phyloP scores from a whole-genome alignment of 2,329 filamentous ascomycete species.

The Cyphellophora europaea region DNA sequence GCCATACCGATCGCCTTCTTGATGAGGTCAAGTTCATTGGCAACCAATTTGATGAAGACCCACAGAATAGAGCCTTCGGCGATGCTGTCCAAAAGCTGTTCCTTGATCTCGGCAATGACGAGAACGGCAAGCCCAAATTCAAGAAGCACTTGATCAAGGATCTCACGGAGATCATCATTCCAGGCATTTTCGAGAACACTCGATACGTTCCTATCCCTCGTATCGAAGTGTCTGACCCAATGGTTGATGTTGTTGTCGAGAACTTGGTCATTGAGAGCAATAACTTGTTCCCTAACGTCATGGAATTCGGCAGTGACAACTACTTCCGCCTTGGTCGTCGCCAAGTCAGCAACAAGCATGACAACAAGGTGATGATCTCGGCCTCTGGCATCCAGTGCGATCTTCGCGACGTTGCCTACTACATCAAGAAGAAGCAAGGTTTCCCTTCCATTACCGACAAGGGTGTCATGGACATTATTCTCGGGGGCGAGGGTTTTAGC shows the following conservation, averaged over 20 bases:
- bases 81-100: conserved; percentile 74
- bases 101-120: conserved; percentile 77
- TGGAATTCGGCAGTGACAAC: conserved; percentile 85
- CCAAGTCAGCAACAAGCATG: conserved; percentile 68
- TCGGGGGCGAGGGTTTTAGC: conserved; percentile 78
- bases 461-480: conserved; percentile 78
- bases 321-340: conserved; percentile 94
- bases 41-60: conserved; percentile 81
- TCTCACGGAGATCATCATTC: conserved; percentile 75
- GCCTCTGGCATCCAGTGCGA: conserved; percentile 91
- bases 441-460: conserved; percentile 82
- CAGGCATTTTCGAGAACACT: conserved; percentile 69
- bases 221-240: conserved; percentile 80
- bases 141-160: conserved; percentile 92
- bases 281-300: conserved; percentile 87
- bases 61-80: conserved; percentile 74
- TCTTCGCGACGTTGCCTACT: conserved; percentile 77
- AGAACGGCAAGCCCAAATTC: conserved; percentile 74
- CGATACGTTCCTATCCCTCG: conserved; percentile 88
- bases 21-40: conserved; percentile 86
- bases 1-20: conserved; percentile 74
- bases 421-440: conserved; percentile 88
- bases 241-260: conserved; percentile 82
- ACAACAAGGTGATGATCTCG: conserved; percentile 75
- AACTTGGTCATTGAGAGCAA: conserved; percentile 93